These are phyloP conservation scores for Starmerella kuoi DNA, from an alignment of 805 yeast genomes.

Conservation along the genomic window DNA sequence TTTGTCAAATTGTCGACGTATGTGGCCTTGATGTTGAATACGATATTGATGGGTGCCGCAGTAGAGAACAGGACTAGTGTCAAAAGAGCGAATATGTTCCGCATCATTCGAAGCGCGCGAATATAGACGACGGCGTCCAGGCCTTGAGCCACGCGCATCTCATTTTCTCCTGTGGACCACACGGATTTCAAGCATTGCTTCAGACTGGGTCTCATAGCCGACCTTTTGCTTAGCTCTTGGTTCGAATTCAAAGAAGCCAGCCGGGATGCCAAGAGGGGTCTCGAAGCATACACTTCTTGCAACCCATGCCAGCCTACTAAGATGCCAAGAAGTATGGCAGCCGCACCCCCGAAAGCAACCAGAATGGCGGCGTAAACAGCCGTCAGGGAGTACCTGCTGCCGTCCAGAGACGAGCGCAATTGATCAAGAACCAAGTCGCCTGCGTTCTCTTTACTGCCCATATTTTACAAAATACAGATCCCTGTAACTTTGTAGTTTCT, in stretches of 20 bases:
- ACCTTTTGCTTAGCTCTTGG: background rate
- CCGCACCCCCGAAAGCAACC: constrained; percentile 28
- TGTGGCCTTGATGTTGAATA: constrained; percentile 24
- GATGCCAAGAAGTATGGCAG: constrained; percentile 22
- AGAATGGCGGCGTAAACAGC: constrained; percentile 31
- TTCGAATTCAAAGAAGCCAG: background rate
- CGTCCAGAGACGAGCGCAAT: constrained; percentile 21
- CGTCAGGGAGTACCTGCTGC: constrained; percentile 24
- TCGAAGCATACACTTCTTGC: constrained; percentile 28
- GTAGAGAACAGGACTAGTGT: constrained; percentile 27
- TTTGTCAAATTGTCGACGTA: constrained; percentile 21
- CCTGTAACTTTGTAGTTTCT: no score
- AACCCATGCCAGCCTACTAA: constrained; percentile 27
- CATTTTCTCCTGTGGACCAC: constrained; percentile 20
- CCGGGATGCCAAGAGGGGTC: constrained; percentile 11
- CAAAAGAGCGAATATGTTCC: constrained; percentile 26
- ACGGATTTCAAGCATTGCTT: constrained; percentile 24
- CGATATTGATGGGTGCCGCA: constrained; percentile 31
- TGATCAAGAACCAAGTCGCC: constrained; percentile 19
- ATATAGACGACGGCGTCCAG: constrained; percentile 30
- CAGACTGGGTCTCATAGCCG: constrained; percentile 9
- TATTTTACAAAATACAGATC: no score
- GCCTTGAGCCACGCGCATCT: constrained; percentile 26
- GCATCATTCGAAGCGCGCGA: constrained; percentile 26
- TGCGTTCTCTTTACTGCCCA: constrained; percentile 3